Evolutionary conservation across 2,329 filamentous ascomycete species (phyloP), one percentile per base, ranked within the genome.

Genomic region (Phialemonium atrogriseum): DNA sequence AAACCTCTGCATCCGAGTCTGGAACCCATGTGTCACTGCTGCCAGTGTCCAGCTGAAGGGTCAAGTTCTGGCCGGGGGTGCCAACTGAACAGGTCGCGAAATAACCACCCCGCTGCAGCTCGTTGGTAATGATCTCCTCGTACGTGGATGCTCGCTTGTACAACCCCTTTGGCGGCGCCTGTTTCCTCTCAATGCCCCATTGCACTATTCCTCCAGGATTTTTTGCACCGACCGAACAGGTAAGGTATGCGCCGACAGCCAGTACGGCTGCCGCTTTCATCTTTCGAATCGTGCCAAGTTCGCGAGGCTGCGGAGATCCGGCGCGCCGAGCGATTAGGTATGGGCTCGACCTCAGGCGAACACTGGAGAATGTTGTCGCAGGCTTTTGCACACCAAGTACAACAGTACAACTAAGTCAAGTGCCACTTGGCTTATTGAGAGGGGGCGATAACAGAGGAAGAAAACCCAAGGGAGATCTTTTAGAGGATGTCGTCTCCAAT

Each of bases 11-110:
- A 1, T 16, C 8, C 5, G 35, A 37, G 19, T 32, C 48, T 10
- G 68, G 64, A 23, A 80, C 64, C 76, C 77, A 80, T 14, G 75
- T 66, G 53, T 81, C 77, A 38, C 73, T 77, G 45, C 73, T 78
- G 24, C 75, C 77, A 1, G 76, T 80, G 51, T 80, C 76, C 26
- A 80, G 60, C 48, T 77, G 72, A 32, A 80, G 52, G 2, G 62
- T 67, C 24, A 80, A 38, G 4, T 64, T 52, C 46, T 80, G 76
- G 10, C 55, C 52, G 0, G 76, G 75, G 6, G 67, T 76, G 12
- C 77, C 77, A 15, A 80, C 49, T 16, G 58, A 53, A 38, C 76
- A 67, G 14, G 66, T 66, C 12, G 69, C 65, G 44, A 75, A 77
- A 49, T 78, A 79, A 21, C 66, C 58, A 21, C 71, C 71, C 27